phyloP scores from a whole-genome alignment of 352 stramenopile genomes.

The Globisporangium nagaii region DNA sequence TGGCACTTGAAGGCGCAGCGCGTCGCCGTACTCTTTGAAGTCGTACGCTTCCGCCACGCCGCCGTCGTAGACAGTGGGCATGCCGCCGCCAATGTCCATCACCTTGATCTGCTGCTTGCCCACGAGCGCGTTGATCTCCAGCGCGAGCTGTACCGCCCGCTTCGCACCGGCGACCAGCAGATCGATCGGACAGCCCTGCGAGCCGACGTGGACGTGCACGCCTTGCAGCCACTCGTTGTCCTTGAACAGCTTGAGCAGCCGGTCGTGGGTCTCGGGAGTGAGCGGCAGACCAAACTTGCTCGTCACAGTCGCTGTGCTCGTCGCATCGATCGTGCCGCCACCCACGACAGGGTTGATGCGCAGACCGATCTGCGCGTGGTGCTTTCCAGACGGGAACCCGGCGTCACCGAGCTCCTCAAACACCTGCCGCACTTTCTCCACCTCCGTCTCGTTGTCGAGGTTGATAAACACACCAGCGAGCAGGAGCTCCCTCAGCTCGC shows the following conservation, averaged over 20 bases:
- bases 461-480: conserved; percentile 85
- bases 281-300: conserved; percentile 91
- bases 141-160: conserved; percentile 68
- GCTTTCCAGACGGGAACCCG: conserved; percentile 16
- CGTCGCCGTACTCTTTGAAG: conserved; percentile 78
- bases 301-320: conserved; percentile 81
- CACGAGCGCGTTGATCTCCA: conserved; percentile 61
- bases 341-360: conserved; percentile 91
- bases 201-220: conserved; percentile 88
- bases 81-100: conserved; percentile 90
- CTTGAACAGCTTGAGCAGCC: conserved; percentile 50
- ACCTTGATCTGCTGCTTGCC: conserved; percentile 59
- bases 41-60: conserved; percentile 57
- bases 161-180: conserved; percentile 77
- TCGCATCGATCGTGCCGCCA: conserved; percentile 75
- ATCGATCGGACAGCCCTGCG: conserved; percentile 80
- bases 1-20: conserved; percentile 58
- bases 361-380: conserved; percentile 72
- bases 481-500: conserved; percentile 80
- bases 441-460: conserved; percentile 89
- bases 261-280: conserved; percentile 40
- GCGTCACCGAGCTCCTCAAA: conserved; percentile 33
- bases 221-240: conserved; percentile 82
- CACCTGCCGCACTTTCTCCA: conserved; percentile 66
- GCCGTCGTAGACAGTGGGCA: conserved; percentile 86